phyloP scores from a whole-genome alignment of 2,329 filamentous ascomycete genomes.

The Arachnomyces sp. region DNA sequence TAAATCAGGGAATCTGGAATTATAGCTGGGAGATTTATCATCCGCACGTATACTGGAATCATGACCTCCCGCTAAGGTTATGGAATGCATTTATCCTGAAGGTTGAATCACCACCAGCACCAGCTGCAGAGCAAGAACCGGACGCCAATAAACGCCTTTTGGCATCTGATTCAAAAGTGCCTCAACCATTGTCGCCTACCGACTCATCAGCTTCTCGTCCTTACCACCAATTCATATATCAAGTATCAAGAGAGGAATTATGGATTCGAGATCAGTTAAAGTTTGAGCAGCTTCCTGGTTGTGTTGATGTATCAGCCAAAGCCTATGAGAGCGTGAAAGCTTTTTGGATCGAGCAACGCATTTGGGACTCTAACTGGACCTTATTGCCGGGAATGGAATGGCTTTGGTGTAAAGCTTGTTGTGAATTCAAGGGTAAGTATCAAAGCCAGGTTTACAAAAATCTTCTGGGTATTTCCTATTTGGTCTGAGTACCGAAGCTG shows the following conservation, averaged over 20 bases:
- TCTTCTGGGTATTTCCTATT: too few species aligned
- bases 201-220: constrained; percentile 18
- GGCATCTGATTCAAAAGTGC: too few species aligned
- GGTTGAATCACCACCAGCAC: constrained; percentile 8
- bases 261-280: constrained; percentile 9
- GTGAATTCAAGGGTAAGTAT: too few species aligned
- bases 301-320: constrained; percentile 20
- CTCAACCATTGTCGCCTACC: constrained; percentile 7
- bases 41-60: constrained; percentile 12
- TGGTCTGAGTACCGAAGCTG: too few species aligned
- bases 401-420: too few species aligned
- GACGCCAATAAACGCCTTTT: constrained; percentile 15
- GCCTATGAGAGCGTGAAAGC: constrained; percentile 24
- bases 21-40: constrained; percentile 8
- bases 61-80: constrained; percentile 11
- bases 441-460: too few species aligned
- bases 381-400: constrained; percentile 24
- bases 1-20: constrained; percentile 22
- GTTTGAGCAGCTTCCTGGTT: neutral
- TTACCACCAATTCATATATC: constrained; percentile 22
- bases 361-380: constrained; percentile 24
- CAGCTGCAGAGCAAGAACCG: constrained; percentile 4
- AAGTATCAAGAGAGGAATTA: constrained; percentile 21
- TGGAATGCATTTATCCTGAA: constrained; percentile 5
- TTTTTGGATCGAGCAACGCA: constrained; percentile 20